Percentiles rank a stretch among this genome's conserved stretches.
Conservation (phyloP, 805 yeast genomes). For the Barnettozyma salicaria region DNA sequence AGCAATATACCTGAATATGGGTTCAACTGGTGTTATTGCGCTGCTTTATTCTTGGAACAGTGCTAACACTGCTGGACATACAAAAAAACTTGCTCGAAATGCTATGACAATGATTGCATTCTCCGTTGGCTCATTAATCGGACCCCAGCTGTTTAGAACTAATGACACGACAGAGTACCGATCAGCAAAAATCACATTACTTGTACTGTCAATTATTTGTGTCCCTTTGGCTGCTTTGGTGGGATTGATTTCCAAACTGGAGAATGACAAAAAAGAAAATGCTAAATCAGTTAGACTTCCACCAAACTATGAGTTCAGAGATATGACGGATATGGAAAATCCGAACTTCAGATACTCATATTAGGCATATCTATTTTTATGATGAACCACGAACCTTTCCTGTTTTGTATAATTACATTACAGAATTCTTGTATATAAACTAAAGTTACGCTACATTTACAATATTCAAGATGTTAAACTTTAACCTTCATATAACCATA, state of each 20-base stretch:
- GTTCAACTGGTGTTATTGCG: slow-evolving; percentile 53
- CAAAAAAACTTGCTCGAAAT: slow-evolving; percentile 49
- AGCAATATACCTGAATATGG: slow-evolving; percentile 44
- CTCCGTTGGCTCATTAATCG: slow-evolving; percentile 52
- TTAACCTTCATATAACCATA: too few relatives aligned
- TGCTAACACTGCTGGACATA: slow-evolving; percentile 57
- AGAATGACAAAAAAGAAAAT: slow-evolving; percentile 45
- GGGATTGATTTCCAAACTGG: slow-evolving; percentile 39
- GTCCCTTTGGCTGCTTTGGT: slow-evolving; percentile 38
- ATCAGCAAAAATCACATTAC: slow-evolving; percentile 52
- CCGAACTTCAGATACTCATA: slow-evolving; percentile 46
- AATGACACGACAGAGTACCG: slow-evolving; percentile 46
- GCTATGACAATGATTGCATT: slow-evolving; percentile 53
- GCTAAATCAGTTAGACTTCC: slow-evolving; percentile 28
- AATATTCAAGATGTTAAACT: too few relatives aligned
- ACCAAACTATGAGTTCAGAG: slow-evolving; percentile 42
- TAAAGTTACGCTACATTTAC: not conserved
- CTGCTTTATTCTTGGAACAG: slow-evolving; percentile 57
- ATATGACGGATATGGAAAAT: slow-evolving; percentile 55
- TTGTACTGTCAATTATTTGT: slow-evolving; percentile 44
- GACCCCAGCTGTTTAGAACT: slow-evolving; percentile 56
- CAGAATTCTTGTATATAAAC: not conserved
- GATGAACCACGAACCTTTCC: too few relatives aligned
- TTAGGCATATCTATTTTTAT: slow-evolving; percentile 2
- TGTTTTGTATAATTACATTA: too few relatives aligned